These are phyloP conservation scores for Leucocoprinus leucothites DNA, from an alignment of 768 basidiomycete species.

Conservation along the genomic window DNA sequence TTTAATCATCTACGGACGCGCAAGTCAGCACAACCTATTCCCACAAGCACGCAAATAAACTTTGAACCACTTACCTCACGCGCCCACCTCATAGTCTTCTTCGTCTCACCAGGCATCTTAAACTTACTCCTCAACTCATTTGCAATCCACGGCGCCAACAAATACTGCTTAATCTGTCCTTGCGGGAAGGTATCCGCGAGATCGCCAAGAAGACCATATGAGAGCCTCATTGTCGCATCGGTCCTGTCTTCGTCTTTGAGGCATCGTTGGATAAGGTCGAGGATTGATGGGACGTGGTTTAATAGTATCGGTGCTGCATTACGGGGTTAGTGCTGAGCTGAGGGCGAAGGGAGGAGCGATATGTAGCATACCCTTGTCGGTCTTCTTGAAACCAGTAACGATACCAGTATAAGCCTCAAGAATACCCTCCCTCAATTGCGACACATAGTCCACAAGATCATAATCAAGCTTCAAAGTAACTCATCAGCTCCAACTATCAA, in stretches of 20 bases:
- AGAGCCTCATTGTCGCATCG: constrained; percentile 70
- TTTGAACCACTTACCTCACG: constrained; percentile 62
- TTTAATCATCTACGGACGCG: constrained; percentile 64
- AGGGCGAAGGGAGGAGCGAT: neutral
- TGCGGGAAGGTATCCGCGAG: constrained; percentile 84
- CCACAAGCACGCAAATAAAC: neutral
- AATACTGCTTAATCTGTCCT: constrained; percentile 75
- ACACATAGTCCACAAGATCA: constrained; percentile 91
- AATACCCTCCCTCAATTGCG: constrained; percentile 88
- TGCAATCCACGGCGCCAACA: constrained; percentile 80
- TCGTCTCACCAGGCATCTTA: constrained; percentile 73
- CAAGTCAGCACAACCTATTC: constrained; percentile 1
- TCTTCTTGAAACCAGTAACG: constrained; percentile 85
- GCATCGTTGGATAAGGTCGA: constrained; percentile 80
- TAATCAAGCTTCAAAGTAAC: constrained; percentile 59
- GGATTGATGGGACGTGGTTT: constrained; percentile 66
- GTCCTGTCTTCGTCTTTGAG: constrained; percentile 80
- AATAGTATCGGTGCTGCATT: constrained; percentile 56
- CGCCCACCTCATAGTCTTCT: constrained; percentile 91
- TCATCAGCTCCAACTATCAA: neutral
- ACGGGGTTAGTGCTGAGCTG: neutral
- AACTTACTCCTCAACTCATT: constrained; percentile 69
- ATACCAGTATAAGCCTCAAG: constrained; percentile 96
- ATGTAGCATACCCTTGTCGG: constrained; percentile 62
- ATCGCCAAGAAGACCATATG: constrained; percentile 89